Evolutionary conservation across 805 yeast species (phyloP).

Genomic region (Wickerhamiella australiensis): DNA sequence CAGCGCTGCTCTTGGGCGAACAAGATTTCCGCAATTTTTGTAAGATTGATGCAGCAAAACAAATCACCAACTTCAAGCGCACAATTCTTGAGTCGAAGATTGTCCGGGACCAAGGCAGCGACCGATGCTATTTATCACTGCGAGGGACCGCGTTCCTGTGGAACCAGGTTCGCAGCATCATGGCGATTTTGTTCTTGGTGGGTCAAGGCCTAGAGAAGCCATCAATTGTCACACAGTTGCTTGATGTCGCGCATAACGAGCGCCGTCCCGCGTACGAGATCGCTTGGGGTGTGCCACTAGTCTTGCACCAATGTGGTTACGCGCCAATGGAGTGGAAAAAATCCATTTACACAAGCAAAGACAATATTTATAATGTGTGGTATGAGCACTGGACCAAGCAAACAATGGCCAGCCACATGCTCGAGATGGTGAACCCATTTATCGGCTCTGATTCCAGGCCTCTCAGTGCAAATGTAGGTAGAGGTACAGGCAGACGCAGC

Average conservation of each 20-base stretch:
- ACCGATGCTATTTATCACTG: slow-evolving; percentile 56
- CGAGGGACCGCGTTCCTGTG: slow-evolving; percentile 85
- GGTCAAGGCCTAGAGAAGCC: slow-evolving; percentile 70
- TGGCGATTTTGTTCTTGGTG: slow-evolving; percentile 65
- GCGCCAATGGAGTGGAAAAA: slow-evolving; percentile 54
- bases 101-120: slow-evolving; percentile 17
- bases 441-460: slow-evolving; percentile 9
- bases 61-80: slow-evolving; percentile 67
- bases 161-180: slow-evolving; percentile 97
- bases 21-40: slow-evolving; percentile 93
- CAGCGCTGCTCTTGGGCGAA: slow-evolving; percentile 48
- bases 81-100: slow-evolving; percentile 45
- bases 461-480: slow-evolving; percentile 44
- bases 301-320: slow-evolving; percentile 74
- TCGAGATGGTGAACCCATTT: slow-evolving; percentile 25
- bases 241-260: slow-evolving; percentile 47
- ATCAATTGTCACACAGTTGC: slow-evolving; percentile 41
- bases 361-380: slow-evolving; percentile 34
- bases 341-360: slow-evolving; percentile 19
- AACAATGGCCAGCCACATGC: slow-evolving; percentile 41
- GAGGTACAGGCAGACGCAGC: slow-evolving; percentile 56
- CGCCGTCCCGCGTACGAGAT: slow-evolving; percentile 70
- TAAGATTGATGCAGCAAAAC: slow-evolving; percentile 88
- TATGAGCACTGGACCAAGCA: slow-evolving; percentile 48
- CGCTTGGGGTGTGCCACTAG: slow-evolving; percentile 82